phyloP scores from a whole-genome alignment of 2,329 filamentous ascomycete genomes.

The Pseudogymnoascus sp. region DNA sequence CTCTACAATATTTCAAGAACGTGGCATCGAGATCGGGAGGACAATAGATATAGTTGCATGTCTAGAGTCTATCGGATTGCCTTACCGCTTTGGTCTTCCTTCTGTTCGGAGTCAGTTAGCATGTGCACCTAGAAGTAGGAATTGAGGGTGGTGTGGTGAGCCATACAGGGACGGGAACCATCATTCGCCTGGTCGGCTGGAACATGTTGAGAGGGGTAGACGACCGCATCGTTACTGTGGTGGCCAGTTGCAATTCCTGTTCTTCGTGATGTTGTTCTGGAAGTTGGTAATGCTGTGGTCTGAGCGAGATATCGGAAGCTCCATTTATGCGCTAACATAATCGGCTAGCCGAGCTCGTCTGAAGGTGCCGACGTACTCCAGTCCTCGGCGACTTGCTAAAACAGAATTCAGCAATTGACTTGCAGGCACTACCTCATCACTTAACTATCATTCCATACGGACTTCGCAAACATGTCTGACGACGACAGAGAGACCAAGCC shows the following conservation, averaged over 20 bases:
- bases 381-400: constrained; percentile 19
- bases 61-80: constrained; percentile 17
- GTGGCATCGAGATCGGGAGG: not conserved
- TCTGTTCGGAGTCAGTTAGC: constrained; percentile 34
- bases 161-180: constrained; percentile 68
- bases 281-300: constrained; percentile 15
- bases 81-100: constrained; percentile 62
- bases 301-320: constrained; percentile 15
- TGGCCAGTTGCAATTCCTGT: constrained; percentile 12
- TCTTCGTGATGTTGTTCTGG: constrained; percentile 11
- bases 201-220: constrained; percentile 61
- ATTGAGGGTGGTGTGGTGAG: constrained; percentile 31
- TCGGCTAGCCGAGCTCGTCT: constrained; percentile 25
- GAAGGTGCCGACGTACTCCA: constrained; percentile 19
- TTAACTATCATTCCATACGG: constrained; percentile 22
- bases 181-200: constrained; percentile 58
- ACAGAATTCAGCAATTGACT: constrained; percentile 12
- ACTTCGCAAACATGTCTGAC: constrained; percentile 75
- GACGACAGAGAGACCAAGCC: constrained; percentile 91
- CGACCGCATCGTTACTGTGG: constrained; percentile 31
- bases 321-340: constrained; percentile 28
- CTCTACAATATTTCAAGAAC: not conserved
- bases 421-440: not conserved
- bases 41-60: constrained; percentile 6
- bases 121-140: constrained; percentile 13